Percentiles rank a stretch among this genome's conserved stretches.
Evolutionary conservation across 345 rosid genomes (phyloP).

Genomic region (Eutrema heterophyllum): DNA sequence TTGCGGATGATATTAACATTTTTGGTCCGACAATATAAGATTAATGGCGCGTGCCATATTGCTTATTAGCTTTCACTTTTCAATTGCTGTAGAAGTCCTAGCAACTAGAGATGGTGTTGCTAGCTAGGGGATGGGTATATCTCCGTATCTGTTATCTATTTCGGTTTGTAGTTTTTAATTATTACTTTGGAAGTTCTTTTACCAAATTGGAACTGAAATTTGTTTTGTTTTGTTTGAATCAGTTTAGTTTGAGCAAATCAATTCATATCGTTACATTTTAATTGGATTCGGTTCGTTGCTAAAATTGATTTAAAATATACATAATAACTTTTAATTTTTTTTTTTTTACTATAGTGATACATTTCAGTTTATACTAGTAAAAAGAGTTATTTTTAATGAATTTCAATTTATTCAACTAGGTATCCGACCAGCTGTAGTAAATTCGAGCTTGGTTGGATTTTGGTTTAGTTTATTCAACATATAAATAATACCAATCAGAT

Average conservation of each 20-base stretch:
- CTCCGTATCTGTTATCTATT: not conserved
- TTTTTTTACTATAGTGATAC: not conserved
- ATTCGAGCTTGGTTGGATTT: not conserved
- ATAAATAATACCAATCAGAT: not conserved
- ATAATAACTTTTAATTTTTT: not conserved
- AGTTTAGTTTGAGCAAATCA: not conserved
- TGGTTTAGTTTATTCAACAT: not conserved
- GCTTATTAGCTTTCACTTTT: conserved; percentile 15
- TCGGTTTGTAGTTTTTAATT: not conserved
- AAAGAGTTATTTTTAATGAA: not conserved
- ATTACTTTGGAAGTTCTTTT: not conserved
- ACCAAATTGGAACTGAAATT: not conserved
- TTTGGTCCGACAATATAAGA: conserved; percentile 26
- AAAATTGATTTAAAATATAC: not conserved
- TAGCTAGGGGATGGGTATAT: conserved; percentile 14
- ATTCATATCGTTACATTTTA: not conserved
- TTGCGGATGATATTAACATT: not conserved
- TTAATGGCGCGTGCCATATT: conserved; percentile 18
- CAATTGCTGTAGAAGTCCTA: conserved; percentile 4
- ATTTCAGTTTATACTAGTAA: not conserved
- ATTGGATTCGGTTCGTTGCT: not conserved
- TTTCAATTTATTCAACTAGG: not conserved
- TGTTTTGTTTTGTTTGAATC: not conserved
- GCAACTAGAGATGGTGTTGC: conserved; percentile 18
- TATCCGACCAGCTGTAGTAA: not conserved